These are phyloP conservation scores for Dictyostelium capitatum DNA, from an alignment of 78 protist genomes.

Conservation along the genomic window DNA sequence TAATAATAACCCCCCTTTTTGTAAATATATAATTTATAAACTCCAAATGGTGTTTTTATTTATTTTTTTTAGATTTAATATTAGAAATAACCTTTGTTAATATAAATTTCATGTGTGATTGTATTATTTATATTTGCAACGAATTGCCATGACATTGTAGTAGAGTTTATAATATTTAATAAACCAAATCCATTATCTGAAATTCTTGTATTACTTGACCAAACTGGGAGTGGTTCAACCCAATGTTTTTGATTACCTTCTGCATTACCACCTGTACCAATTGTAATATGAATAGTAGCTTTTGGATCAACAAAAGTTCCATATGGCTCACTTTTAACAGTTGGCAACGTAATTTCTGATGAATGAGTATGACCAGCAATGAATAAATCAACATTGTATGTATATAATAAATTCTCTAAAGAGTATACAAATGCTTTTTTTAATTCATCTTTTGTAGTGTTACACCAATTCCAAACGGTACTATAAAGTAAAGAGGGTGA, in stretches of 20 bases:
- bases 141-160: conserved; percentile 43
- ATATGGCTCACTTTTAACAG: not conserved
- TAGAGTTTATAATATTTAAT: conserved; percentile 7
- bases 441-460: not conserved
- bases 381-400: conserved; percentile 53
- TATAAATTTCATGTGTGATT: not conserved
- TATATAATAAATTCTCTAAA: conserved; percentile 29
- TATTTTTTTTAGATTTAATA: not conserved
- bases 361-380: conserved; percentile 48
- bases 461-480: conserved; percentile 64
- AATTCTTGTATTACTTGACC: conserved; percentile 5
- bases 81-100: conserved; percentile 47
- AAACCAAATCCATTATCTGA: conserved; percentile 45
- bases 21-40: too few relatives aligned
- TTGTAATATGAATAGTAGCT: conserved; percentile 20
- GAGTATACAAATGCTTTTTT: conserved; percentile 7
- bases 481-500: not conserved
- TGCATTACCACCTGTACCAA: conserved; percentile 63
- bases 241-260: conserved; percentile 29
- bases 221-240: not conserved
- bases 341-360: conserved; percentile 42
- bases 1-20: too few relatives aligned
- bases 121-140: conserved; percentile 13
- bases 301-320: conserved; percentile 18
- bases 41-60: too few relatives aligned